Base-by-base conservation (phyloP, 306 rosid species). In the Malus fusca region DNA sequence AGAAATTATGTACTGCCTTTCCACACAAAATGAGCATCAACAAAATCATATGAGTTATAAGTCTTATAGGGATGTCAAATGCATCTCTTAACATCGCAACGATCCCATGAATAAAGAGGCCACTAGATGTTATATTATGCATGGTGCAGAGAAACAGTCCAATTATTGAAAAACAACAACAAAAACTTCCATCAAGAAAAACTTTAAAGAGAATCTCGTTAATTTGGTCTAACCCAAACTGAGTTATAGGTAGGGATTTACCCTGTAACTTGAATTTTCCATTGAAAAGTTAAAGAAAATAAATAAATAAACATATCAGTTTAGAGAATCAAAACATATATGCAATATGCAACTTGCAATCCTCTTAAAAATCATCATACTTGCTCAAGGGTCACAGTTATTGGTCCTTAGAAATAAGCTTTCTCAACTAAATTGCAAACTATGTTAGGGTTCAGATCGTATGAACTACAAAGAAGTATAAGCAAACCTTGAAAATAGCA, bases 401-500 rank as follows among this genome's bases (percentile, higher is more conserved):
- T 58, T 58, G 67, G 37, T 37, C 17, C 25, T 35, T 37, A 53
- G 64, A 71, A 17, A 53, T 53, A 33, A 72, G 15, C 23, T 22
- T 35, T n/a, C 11, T 4, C 5, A 23, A 46, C 30, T 23, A 48
- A 35, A n/a, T 44, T 55, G 55, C 63, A 28, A 76, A 75, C 4
- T 37, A 53, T 66, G 28, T 59, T 77, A 23, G 48, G 43, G 46
- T 26, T 56, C n/a, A 14, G 37, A 42, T 43, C 14, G 35, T 71
- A 64, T 25, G 63, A 65, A 82, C 78, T 4, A 30, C 69, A 77
- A 81, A 71, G 66, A 70, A 72, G 9, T 22, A 55, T 81, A 85
- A 74, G 14, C 77, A 83, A 77, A 95, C 98, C 98, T 92, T 95
- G 83, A 95, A 95, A 88, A 92, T 82, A 74, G 91, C 85, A 85